These are phyloP conservation scores for Tagetes patula DNA, from an alignment of 129 eudicot species.

Conservation along the genomic window DNA sequence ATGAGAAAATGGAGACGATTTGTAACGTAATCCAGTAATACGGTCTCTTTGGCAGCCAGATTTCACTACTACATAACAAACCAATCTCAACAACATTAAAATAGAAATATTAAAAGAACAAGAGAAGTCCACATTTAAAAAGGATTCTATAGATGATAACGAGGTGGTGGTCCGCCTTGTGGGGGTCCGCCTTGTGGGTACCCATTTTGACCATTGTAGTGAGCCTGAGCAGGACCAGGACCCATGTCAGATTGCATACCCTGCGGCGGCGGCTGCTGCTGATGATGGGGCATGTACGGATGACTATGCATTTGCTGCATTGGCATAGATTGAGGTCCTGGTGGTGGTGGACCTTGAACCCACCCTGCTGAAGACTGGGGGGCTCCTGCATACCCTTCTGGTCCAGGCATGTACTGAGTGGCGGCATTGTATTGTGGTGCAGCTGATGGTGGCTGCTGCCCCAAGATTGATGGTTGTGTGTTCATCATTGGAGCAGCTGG, in stretches of 20 bases:
- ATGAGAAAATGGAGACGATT: neutral
- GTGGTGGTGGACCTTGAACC: constrained; percentile 44
- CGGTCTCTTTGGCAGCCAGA: constrained; percentile 3
- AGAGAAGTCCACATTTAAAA: neutral
- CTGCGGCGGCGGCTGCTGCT: constrained; percentile 15
- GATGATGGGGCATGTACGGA: constrained; percentile 52
- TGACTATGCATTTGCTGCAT: constrained; percentile 58
- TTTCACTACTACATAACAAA: constrained; percentile 19
- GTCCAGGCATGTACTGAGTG: constrained; percentile 52
- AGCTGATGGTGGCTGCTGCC: constrained; percentile 72
- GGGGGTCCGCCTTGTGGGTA: constrained; percentile 53
- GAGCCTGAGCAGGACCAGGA: constrained; percentile 41
- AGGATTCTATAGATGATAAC: constrained; percentile 55
- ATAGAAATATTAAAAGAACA: neutral
- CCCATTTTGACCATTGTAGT: constrained; percentile 48
- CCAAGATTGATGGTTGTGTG: constrained; percentile 73
- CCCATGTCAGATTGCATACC: constrained; percentile 50
- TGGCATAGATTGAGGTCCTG: constrained; percentile 47
- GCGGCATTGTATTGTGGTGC: constrained; percentile 21
- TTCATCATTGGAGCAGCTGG: constrained; percentile 50
- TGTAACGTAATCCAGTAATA: neutral
- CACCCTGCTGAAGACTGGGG: constrained; percentile 65
- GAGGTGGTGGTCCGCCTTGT: constrained; percentile 55
- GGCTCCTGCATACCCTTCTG: constrained; percentile 41
- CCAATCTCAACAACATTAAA: constrained; percentile 19